Percentiles rank a stretch among this genome's conserved stretches.
Evolutionary conservation across 192 early-diverging fungal species (phyloP).

Genomic region (Kickxella alabastrina): DNA sequence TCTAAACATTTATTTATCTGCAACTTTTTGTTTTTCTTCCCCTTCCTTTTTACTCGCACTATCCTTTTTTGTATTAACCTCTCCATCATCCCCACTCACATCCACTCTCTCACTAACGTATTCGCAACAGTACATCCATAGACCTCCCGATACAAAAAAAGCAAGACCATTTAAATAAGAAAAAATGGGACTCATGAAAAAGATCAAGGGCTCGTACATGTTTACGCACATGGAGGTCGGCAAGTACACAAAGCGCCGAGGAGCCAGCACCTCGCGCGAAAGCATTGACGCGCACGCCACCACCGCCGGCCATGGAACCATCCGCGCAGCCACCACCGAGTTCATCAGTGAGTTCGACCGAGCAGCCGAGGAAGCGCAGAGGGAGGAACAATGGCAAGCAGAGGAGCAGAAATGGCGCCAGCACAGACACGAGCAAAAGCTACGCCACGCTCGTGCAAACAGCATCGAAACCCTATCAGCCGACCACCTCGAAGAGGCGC

Average conservation of each 20-base stretch:
- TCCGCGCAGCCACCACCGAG: slow-evolving; percentile 8
- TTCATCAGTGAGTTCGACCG: slow-evolving; percentile 45
- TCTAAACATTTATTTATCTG: no score
- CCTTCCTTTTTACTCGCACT: no score
- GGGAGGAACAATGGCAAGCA: slow-evolving; percentile 9
- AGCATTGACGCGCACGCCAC: not conserved
- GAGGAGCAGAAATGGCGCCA: slow-evolving; percentile 4
- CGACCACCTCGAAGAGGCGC: not conserved
- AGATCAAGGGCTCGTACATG: slow-evolving; percentile 52
- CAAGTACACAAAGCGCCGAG: slow-evolving; percentile 54
- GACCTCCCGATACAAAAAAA: no score
- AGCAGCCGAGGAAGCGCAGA: slow-evolving; percentile 24
- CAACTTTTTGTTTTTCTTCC: no score
- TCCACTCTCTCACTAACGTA: no score
- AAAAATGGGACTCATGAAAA: slow-evolving; percentile 43
- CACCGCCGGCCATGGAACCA: not conserved
- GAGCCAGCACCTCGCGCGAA: slow-evolving; percentile 4
- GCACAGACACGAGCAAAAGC: slow-evolving; percentile 1
- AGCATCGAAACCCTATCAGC: slow-evolving; percentile 14
- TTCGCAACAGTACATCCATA: no score
- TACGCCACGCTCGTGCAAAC: not conserved
- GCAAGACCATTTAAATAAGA: not conserved
- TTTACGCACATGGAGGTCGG: slow-evolving; percentile 54
- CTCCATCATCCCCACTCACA: not conserved
- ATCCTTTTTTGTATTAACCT: not conserved